A percentile compares a stretch with the other conserved stretches of the same genome.
phyloP scores from a whole-genome alignment of 768 basidiomycete species.

The Lactarius quietus region DNA sequence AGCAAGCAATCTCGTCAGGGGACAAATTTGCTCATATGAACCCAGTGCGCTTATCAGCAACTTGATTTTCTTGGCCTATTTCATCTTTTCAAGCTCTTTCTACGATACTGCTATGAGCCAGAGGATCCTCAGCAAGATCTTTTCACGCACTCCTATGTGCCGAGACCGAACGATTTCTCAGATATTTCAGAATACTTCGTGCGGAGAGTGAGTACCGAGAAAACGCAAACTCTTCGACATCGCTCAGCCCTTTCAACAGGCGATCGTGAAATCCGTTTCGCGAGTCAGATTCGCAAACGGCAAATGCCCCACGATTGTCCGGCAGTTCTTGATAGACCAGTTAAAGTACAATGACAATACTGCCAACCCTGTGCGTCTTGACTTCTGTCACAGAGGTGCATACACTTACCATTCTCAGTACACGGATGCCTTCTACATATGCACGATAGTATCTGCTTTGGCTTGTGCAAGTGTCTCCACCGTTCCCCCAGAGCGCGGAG shows the following conservation, averaged over 20 bases:
- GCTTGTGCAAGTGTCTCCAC: slow-evolving; percentile 76
- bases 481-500: slow-evolving; percentile 75
- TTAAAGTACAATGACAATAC: slow-evolving; percentile 96
- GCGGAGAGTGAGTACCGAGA: slow-evolving; percentile 62
- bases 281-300: slow-evolving; percentile 84
- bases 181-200: slow-evolving; percentile 93
- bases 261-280: slow-evolving; percentile 77
- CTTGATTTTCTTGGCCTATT: slow-evolving; percentile 90
- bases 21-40: slow-evolving; percentile 16
- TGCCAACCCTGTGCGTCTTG: slow-evolving; percentile 65
- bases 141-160: slow-evolving; percentile 86
- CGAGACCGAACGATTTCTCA: slow-evolving; percentile 91
- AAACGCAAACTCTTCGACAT: not conserved
- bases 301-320: slow-evolving; percentile 80
- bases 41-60: slow-evolving; percentile 76
- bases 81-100: slow-evolving; percentile 92
- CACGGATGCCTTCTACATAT: slow-evolving; percentile 88
- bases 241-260: slow-evolving; percentile 40
- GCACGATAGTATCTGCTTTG: slow-evolving; percentile 77
- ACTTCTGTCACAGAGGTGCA: slow-evolving; percentile 13
- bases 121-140: slow-evolving; percentile 78
- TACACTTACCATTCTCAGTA: slow-evolving; percentile 47
- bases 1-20: slow-evolving; percentile 32
- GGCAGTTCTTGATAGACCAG: slow-evolving; percentile 87
- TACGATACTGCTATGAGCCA: slow-evolving; percentile 87